Percentiles rank a stretch among this genome's conserved stretches.
Evolutionary conservation across 192 early-diverging fungal species (phyloP).

Genomic region (Backusella tarrabulga): DNA sequence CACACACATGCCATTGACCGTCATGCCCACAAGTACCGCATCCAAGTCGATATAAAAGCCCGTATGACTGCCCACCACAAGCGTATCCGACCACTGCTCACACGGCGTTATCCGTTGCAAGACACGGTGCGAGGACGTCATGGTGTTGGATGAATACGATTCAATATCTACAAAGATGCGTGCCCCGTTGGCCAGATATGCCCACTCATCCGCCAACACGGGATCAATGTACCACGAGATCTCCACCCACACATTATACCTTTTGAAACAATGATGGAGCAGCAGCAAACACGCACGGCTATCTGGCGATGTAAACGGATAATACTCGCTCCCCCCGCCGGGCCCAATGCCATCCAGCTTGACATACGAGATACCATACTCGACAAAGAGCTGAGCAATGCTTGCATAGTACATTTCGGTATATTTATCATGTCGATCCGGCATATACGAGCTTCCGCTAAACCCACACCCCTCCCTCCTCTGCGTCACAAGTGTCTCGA

Average conservation of each 20-base stretch:
- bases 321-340: constrained; percentile 28
- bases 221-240: constrained; percentile 36
- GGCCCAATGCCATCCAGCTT: constrained; percentile 35
- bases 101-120: constrained; percentile 25
- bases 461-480: constrained; percentile 29
- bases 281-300: constrained; percentile 19
- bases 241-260: constrained; percentile 33
- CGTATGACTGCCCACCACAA: constrained; percentile 12
- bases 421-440: constrained; percentile 16
- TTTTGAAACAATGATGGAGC: constrained; percentile 16
- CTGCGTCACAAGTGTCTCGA: constrained; percentile 9
- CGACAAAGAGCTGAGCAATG: constrained; percentile 25
- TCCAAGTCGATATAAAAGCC: constrained; percentile 35
- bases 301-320: constrained; percentile 27
- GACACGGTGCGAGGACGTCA: constrained; percentile 30
- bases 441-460: constrained; percentile 25
- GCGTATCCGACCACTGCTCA: constrained; percentile 20
- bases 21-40: constrained; percentile 32
- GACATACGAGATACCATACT: constrained; percentile 31
- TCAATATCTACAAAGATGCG: constrained; percentile 36
- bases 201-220: constrained; percentile 26
- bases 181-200: constrained; percentile 21
- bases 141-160: constrained; percentile 30
- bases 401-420: constrained; percentile 29
- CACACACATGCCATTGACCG: constrained; percentile 23